These are phyloP conservation scores for Kurtzmaniella fragi DNA, from an alignment of 805 yeast genomes.

Conservation along the genomic window DNA sequence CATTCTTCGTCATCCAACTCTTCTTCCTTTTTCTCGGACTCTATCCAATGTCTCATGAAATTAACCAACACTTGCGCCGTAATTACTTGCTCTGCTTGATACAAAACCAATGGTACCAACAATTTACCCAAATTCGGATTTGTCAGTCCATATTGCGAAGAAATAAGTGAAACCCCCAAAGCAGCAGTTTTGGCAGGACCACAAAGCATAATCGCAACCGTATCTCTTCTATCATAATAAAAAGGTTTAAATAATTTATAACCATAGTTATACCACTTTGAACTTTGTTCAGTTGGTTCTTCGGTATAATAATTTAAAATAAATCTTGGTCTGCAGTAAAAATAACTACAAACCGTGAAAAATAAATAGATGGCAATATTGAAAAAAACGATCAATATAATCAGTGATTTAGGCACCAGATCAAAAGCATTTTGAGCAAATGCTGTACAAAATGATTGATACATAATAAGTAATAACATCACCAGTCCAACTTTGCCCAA, in stretches of 20 bases:
- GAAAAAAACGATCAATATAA: conserved; percentile 76
- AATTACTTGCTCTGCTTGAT: conserved; percentile 83
- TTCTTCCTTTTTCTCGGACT: conserved; percentile 16
- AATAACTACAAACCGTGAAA: conserved; percentile 62
- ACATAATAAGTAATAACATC: conserved; percentile 74
- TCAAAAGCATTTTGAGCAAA: conserved; percentile 78
- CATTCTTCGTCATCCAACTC: background rate
- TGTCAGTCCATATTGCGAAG: conserved; percentile 70
- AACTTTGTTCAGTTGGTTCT: conserved; percentile 44
- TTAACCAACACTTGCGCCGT: conserved; percentile 70
- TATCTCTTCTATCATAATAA: conserved; percentile 64
- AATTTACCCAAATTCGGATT: conserved; percentile 62
- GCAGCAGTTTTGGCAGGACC: conserved; percentile 96
- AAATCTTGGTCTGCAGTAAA: conserved; percentile 56
- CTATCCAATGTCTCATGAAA: conserved; percentile 67
- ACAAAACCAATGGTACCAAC: conserved; percentile 77
- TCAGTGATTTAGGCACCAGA: conserved; percentile 59
- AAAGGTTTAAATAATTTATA: conserved; percentile 55
- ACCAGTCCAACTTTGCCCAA: conserved; percentile 73
- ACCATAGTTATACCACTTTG: conserved; percentile 40
- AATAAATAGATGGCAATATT: conserved; percentile 75
- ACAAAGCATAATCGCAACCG: conserved; percentile 77
- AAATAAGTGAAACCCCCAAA: conserved; percentile 76
- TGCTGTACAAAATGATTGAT: conserved; percentile 80
- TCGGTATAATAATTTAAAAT: conserved; percentile 38